Base-by-base conservation (phyloP, 2,329 filamentous ascomycete species). In the Paecilomyces sp. region DNA sequence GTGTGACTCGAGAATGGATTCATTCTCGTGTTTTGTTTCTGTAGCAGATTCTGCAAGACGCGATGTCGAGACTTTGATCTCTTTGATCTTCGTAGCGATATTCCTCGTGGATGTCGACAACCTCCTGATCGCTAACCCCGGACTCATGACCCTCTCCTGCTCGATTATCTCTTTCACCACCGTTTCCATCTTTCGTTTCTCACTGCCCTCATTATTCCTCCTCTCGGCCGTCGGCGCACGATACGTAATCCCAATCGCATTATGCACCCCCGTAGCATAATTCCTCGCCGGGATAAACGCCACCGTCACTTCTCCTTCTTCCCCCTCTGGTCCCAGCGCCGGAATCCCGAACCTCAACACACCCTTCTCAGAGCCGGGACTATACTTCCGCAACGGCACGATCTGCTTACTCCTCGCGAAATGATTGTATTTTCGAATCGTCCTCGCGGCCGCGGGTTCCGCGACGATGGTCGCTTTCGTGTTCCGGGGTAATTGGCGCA, bases 201-300 rank as follows among this genome's bases (percentile, higher is more conserved):
- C 31, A 11, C 30, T 31, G 30, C 31, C 9, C 31, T 12, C 31
- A 33, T 33, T 3, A 9, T 12, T 33, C 31, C 6, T 22, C 41
- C n/a, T 47, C 41, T 8, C 6, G 1, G 36, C 58, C 11, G 67
- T 67, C 5, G 87, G 85, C 22, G 87, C 82, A 18, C 83, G 82
- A 69, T 91, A 91, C 1, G 88, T 91, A 65, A 91, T 88, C 13
- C 85, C 88, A 63, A 91, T 81, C 11, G 87, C 88, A 60, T 84
- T 84, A 68, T 89, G 87, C 0, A 88, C 67, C 2, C 83, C 82
- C 7, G 82, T 83, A 3, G 86, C 66, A 55, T 79, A 55, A 34
- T 55, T 73, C 67, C 83, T 85, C 57, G 86, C 83, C 0, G 83
- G 77, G 31, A 91, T 81, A 70, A 85, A 86, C 1, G 87, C 79